Conservation (phyloP, 176 grass and related monocot genomes). For the Metroxylon sagu region DNA sequence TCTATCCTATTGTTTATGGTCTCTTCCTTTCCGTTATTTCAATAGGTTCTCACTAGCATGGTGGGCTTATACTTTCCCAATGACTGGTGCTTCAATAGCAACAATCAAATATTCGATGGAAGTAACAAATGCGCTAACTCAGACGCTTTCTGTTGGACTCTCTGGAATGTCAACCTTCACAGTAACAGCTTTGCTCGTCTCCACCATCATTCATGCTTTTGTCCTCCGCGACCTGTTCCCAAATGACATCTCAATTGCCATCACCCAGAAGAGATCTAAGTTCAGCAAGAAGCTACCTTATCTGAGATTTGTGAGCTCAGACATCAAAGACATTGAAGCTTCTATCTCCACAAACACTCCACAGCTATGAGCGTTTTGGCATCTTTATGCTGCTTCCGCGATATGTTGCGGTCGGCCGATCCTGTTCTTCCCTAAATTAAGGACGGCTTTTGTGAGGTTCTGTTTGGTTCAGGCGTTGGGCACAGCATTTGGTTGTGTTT, state of each 20-base stretch:
- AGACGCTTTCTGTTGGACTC: slow-evolving; percentile 49
- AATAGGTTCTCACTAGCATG: slow-evolving; percentile 79
- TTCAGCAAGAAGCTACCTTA: slow-evolving; percentile 72
- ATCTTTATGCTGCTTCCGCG: no score
- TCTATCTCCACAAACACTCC: slow-evolving; percentile 23
- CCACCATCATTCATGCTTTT: slow-evolving; percentile 75
- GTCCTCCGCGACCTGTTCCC: slow-evolving; percentile 80
- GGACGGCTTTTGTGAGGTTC: no score
- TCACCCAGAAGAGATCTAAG: slow-evolving; percentile 55
- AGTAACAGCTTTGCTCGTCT: slow-evolving; percentile 47
- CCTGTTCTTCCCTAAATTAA: no score
- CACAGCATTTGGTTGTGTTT: no score
- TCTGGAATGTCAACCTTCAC: slow-evolving; percentile 67
- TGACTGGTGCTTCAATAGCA: slow-evolving; percentile 59
- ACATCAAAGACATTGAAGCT: slow-evolving; percentile 52
- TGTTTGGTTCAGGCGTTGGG: no score
- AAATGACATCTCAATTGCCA: slow-evolving; percentile 93
- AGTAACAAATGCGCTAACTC: slow-evolving; percentile 53
- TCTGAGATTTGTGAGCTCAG: slow-evolving; percentile 58
- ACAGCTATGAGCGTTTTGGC: no score
- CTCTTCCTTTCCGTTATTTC: no score
- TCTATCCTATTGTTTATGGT: no score
- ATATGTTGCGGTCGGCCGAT: no score
- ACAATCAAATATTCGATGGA: slow-evolving; percentile 60
- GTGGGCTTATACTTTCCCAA: slow-evolving; percentile 97